A percentile compares a stretch with the other conserved stretches of the same genome.
Evolutionary conservation across 140 eudicot species (phyloP).

Genomic region (Bidens hawaiensis): DNA sequence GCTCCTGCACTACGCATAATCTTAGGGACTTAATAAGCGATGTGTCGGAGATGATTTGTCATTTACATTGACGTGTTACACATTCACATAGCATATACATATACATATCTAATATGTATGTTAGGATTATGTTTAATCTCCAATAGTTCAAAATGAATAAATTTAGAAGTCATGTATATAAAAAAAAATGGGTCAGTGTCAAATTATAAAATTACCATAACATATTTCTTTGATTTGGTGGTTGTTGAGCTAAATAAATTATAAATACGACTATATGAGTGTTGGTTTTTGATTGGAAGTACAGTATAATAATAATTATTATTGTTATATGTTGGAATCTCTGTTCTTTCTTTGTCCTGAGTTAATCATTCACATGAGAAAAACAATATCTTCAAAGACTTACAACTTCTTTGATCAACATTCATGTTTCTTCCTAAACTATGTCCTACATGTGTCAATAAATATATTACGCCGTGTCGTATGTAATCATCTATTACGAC

Average conservation of each 20-base stretch:
- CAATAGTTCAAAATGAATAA: no score
- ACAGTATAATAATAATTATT: neutral
- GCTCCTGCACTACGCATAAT: no score
- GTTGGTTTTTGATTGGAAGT: neutral
- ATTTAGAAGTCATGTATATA: no score
- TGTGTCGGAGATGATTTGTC: no score
- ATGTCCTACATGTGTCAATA: neutral
- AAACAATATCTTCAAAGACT: neutral
- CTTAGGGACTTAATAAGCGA: no score
- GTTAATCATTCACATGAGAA: neutral
- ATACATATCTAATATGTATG: no score
- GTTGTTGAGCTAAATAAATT: neutral
- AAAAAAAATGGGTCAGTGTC: no score
- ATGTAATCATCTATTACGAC: neutral
- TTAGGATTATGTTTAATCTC: no score
- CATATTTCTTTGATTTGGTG: neutral
- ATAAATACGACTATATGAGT: neutral
- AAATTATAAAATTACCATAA: no score
- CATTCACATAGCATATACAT: no score
- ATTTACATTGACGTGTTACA: no score
- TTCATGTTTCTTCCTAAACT: neutral
- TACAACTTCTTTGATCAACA: neutral
- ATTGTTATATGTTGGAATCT: neutral
- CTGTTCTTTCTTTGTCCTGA: neutral
- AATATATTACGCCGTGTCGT: neutral